Evolutionary conservation across 2,329 filamentous ascomycete genomes (phyloP).

Genomic region (Phaeosphaeriaceae sp.): DNA sequence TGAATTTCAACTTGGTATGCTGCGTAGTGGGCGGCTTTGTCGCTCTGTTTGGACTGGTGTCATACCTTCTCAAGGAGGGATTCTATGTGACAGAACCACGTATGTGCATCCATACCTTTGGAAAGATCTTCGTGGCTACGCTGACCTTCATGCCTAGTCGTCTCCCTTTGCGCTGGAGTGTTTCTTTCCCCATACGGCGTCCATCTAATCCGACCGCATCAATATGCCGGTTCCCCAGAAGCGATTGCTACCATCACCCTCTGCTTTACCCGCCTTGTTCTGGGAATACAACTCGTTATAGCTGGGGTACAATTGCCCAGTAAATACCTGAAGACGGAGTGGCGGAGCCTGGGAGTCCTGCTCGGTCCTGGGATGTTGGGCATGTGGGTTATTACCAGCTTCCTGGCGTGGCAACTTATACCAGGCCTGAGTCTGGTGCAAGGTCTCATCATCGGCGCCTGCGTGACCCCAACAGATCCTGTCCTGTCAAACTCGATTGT

Average conservation of each 20-base stretch:
- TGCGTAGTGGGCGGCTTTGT: slow-evolving; percentile 85
- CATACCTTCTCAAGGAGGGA: slow-evolving; percentile 85
- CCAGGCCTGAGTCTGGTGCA: slow-evolving; percentile 76
- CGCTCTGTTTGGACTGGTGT: slow-evolving; percentile 87
- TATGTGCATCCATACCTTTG: slow-evolving; percentile 63
- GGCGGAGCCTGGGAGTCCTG: slow-evolving; percentile 74
- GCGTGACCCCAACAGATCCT: slow-evolving; percentile 91
- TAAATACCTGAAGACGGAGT: slow-evolving; percentile 79
- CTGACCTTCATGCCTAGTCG: slow-evolving; percentile 62
- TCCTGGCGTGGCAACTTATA: slow-evolving; percentile 78
- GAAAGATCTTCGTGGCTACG: background rate
- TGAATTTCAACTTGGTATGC: slow-evolving; percentile 85
- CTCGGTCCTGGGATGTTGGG: slow-evolving; percentile 82
- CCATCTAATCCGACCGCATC: slow-evolving; percentile 73
- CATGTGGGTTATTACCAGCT: slow-evolving; percentile 86
- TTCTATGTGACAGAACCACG: slow-evolving; percentile 90
- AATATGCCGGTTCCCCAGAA: slow-evolving; percentile 69
- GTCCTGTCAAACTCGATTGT: slow-evolving; percentile 88
- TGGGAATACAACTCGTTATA: slow-evolving; percentile 88
- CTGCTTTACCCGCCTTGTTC: slow-evolving; percentile 83
- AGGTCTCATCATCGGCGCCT: slow-evolving; percentile 79
- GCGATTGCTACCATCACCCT: slow-evolving; percentile 77
- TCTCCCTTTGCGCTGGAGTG: slow-evolving; percentile 80
- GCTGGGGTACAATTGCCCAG: slow-evolving; percentile 87
- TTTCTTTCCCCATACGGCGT: slow-evolving; percentile 78